Base-by-base conservation (phyloP, 2,329 filamentous ascomycete species). In the Furcasterigmium furcatum region DNA sequence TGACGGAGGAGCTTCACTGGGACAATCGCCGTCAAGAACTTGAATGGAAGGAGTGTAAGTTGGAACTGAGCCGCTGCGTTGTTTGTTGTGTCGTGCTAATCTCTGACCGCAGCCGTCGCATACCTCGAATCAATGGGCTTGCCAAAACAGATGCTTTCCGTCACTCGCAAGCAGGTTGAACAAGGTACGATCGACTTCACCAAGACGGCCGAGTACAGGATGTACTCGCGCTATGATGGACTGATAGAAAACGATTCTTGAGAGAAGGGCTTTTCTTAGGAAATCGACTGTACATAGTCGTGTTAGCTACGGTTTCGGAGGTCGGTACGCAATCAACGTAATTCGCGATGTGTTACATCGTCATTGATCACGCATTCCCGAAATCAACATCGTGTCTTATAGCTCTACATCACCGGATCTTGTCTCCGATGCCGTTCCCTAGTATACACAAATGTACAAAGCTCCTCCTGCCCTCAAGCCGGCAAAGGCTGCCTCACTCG, bases 1-100 rank as follows among this genome's bases (percentile, higher is more conserved):
- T 96, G 91, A 78, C 74, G 27, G 81, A 87, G 56, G 91, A 96
- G 71, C 72, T 96, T 48, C 77, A 83, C 47, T 96, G 91, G 91
- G 82, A 85, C 59, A 70, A 63, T 46, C 75, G 76, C 55, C 74
- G 91, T 52, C 87, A 89, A 68, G 85, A 91, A 5, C 57, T 76
- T 14, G 91, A 96, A 66, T 96, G 91, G 90, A 85, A 74, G 60
- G 84, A 95, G 50, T 81, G 76, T 80, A 66, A 65, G 77, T 76
- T 9, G 27, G 24, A 27, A 27, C 24, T n/a, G n/a, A n/a, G n/a
- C n/a, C n/a, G n/a, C 24, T 27, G 24, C 24, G 7, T 18, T 44
- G 20, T 43, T 13, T 21, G 19, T 43, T 48, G 49, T 44, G 49
- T 40, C 30, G 25, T 42, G 42, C 25, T 39, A 22, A 22, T 10